Conservation (phyloP, 345 rosid genomes). For the Aquilaria malaccensis region DNA sequence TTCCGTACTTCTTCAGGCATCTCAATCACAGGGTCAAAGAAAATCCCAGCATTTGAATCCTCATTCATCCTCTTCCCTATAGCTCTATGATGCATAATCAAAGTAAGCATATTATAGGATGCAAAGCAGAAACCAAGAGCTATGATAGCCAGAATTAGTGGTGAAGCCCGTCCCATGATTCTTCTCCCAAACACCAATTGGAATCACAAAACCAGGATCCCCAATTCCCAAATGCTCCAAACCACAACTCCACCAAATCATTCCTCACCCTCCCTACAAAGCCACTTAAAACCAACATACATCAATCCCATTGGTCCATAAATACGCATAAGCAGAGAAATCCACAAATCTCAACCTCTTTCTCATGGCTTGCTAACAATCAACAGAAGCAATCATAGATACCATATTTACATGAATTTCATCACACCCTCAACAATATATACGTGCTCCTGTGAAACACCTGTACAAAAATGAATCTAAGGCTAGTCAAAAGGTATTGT, state of each 20-base stretch:
- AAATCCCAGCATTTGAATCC: constrained; percentile 24
- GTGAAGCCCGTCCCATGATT: constrained; percentile 52
- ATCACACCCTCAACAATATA: no score
- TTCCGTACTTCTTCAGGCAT: constrained; percentile 50
- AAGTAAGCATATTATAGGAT: constrained; percentile 64
- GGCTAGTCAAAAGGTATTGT: no score
- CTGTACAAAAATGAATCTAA: background rate
- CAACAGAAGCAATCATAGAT: no score
- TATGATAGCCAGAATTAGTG: constrained; percentile 48
- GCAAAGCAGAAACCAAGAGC: constrained; percentile 67
- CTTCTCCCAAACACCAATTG: constrained; percentile 26
- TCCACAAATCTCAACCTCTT: no score
- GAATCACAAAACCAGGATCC: constrained; percentile 10
- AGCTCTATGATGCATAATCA: constrained; percentile 41
- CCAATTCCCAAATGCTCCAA: no score
- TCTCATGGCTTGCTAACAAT: no score
- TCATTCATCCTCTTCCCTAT: constrained; percentile 20
- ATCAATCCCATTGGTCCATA: background rate
- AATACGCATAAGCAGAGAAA: no score
- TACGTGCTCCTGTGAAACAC: no score
- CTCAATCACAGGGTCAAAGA: constrained; percentile 59
- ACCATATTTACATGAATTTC: no score
- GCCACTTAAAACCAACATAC: background rate
- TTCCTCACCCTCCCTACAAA: background rate
- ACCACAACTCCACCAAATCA: background rate